Evolutionary conservation across 2,329 filamentous ascomycete genomes (phyloP).

Genomic region (Stemphylium lycopersici): DNA sequence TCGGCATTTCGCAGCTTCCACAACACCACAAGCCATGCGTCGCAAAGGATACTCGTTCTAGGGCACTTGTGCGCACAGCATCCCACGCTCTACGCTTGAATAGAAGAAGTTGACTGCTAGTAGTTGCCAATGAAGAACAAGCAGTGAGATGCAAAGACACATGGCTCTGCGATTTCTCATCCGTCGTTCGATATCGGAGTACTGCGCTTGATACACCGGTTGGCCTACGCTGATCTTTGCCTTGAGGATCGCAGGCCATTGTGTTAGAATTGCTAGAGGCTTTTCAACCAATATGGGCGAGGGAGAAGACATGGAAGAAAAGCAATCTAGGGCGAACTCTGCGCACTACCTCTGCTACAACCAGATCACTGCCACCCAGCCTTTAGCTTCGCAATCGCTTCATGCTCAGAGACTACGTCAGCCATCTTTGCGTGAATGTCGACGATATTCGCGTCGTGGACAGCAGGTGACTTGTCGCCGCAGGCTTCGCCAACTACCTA

Average conservation of each 20-base stretch:
- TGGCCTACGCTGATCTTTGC: background rate
- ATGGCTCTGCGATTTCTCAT: background rate
- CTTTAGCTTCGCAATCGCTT: slow-evolving; percentile 50
- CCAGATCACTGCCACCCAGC: slow-evolving; percentile 44
- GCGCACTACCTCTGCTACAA: too few relatives aligned
- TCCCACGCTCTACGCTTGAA: background rate
- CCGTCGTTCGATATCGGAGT: background rate
- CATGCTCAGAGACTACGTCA: slow-evolving; percentile 53
- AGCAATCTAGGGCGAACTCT: background rate
- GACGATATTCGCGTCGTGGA: slow-evolving; percentile 55
- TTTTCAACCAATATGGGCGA: background rate
- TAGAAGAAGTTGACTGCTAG: background rate
- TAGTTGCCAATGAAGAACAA: background rate
- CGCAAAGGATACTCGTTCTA: background rate
- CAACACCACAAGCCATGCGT: too few relatives aligned
- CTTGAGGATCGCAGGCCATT: background rate
- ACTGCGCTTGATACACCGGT: background rate
- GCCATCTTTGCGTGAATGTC: slow-evolving; percentile 57
- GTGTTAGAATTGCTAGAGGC: background rate
- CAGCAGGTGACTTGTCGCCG: slow-evolving; percentile 53
- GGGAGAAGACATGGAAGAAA: background rate
- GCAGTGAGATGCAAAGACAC: background rate
- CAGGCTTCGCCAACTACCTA: slow-evolving; percentile 54
- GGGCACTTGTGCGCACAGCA: background rate
- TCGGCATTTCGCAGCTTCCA: too few relatives aligned